Conservation (phyloP, 2,329 filamentous ascomycete genomes). For the Fusarium siculi region DNA sequence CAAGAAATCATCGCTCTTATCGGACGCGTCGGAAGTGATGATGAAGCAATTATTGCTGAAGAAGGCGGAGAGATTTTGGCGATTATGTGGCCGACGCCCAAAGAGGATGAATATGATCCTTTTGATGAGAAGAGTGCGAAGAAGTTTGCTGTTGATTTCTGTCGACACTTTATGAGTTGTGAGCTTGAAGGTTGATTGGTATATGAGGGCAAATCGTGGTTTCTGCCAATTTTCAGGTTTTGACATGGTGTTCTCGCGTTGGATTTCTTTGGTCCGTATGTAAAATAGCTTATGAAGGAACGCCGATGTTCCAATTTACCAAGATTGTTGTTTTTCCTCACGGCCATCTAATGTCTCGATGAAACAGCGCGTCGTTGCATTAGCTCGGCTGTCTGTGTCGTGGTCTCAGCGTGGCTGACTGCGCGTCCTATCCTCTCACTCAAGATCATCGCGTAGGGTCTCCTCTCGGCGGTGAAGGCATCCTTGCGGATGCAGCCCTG, state of each 20-base stretch:
- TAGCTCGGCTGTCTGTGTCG: background rate
- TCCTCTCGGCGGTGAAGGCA: constrained; percentile 4
- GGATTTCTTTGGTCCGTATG: background rate
- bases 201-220: background rate
- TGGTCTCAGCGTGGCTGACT: background rate
- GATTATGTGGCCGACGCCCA: constrained; percentile 9
- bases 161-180: background rate
- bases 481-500: background rate
- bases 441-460: background rate
- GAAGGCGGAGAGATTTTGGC: constrained; percentile 23
- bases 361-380: background rate
- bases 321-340: background rate
- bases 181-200: background rate
- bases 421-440: too few relatives aligned
- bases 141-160: constrained; percentile 2
- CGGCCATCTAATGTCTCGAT: too few relatives aligned
- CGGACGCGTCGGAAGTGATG: background rate
- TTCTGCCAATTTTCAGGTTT: background rate
- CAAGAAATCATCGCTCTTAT: constrained; percentile 7
- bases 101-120: background rate
- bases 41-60: background rate
- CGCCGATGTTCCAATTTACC: background rate
- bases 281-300: background rate
- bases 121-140: constrained; percentile 2
- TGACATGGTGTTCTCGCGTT: background rate